A percentile compares a stretch with the other conserved stretches of the same genome.
These are phyloP conservation scores for Taphrina populina DNA, from an alignment of 1,139 yeast genomes.

Conservation along the genomic window DNA sequence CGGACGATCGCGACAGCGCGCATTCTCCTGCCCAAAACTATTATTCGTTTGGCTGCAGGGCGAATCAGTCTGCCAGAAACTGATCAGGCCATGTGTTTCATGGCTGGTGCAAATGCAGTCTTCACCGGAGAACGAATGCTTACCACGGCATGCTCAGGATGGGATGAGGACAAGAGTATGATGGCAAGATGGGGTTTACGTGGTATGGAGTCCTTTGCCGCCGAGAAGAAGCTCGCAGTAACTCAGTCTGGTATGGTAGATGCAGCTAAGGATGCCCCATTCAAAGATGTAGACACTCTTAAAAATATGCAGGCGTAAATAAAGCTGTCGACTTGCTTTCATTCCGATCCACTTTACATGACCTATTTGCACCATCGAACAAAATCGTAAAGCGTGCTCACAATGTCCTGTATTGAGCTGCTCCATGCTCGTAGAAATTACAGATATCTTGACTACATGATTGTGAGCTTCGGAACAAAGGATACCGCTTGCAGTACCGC, in stretches of 20 bases:
- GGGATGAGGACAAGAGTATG: constrained; percentile 78
- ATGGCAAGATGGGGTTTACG: constrained; percentile 66
- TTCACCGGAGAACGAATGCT: constrained; percentile 80
- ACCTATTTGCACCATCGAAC: background rate
- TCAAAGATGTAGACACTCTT: constrained; percentile 26
- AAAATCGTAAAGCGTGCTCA: background rate
- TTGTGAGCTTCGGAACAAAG: no score
- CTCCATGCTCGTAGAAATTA: no score
- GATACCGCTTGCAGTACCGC: no score
- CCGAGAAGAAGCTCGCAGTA: constrained; percentile 15
- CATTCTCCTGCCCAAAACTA: constrained; percentile 67
- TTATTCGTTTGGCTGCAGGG: constrained; percentile 76
- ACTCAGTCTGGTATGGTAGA: background rate
- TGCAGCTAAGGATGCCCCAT: background rate
- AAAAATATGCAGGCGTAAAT: background rate
- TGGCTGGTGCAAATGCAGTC: constrained; percentile 78
- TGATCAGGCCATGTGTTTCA: constrained; percentile 71
- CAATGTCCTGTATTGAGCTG: no score
- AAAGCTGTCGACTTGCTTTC: background rate
- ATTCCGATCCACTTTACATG: background rate
- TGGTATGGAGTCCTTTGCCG: constrained; percentile 61
- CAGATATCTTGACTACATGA: no score
- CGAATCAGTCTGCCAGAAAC: constrained; percentile 76
- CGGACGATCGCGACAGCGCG: constrained; percentile 76
- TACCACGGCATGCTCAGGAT: constrained; percentile 79